Evolutionary conservation across 1,284 basidiomycete species (phyloP).

Genomic region (Trichosporon asahii): DNA sequence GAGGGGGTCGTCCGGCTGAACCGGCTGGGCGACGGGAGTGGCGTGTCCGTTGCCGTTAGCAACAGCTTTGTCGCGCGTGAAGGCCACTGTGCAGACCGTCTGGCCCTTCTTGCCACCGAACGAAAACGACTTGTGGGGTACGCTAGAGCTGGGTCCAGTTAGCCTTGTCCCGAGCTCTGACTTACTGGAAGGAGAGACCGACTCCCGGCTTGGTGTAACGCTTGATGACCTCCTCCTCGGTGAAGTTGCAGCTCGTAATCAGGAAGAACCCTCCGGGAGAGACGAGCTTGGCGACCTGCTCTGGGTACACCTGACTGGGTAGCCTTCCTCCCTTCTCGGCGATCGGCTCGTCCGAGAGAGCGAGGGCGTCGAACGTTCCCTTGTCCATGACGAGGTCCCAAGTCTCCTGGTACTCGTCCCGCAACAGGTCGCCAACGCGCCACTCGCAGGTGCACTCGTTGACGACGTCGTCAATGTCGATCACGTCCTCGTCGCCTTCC

Average conservation of each 20-base stretch:
- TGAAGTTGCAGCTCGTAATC: conserved; percentile 54
- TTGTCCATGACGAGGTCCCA: conserved; percentile 53
- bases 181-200: conserved; percentile 45
- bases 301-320: conserved; percentile 48
- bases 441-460: conserved; percentile 40
- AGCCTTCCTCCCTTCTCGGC: conserved; percentile 34
- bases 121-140: conserved; percentile 48
- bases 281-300: conserved; percentile 42
- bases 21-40: not conserved
- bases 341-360: conserved; percentile 39
- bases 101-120: conserved; percentile 50
- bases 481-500: conserved; percentile 25
- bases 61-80: conserved; percentile 32
- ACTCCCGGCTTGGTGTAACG: conserved; percentile 37
- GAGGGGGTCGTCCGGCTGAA: conserved; percentile 13
- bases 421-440: conserved; percentile 43
- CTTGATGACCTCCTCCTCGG: conserved; percentile 49
- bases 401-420: conserved; percentile 38
- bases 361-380: conserved; percentile 51
- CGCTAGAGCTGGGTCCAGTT: conserved; percentile 40
- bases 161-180: not conserved
- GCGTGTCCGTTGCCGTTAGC: conserved; percentile 7
- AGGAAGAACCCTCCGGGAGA: conserved; percentile 48
- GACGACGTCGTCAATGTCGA: conserved; percentile 40
- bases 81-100: conserved; percentile 50